Percentiles rank a stretch among this genome's conserved stretches.
These are phyloP conservation scores for Moesziomyces sp. DNA, from an alignment of 1,284 basidiomycete species.

Conservation along the genomic window DNA sequence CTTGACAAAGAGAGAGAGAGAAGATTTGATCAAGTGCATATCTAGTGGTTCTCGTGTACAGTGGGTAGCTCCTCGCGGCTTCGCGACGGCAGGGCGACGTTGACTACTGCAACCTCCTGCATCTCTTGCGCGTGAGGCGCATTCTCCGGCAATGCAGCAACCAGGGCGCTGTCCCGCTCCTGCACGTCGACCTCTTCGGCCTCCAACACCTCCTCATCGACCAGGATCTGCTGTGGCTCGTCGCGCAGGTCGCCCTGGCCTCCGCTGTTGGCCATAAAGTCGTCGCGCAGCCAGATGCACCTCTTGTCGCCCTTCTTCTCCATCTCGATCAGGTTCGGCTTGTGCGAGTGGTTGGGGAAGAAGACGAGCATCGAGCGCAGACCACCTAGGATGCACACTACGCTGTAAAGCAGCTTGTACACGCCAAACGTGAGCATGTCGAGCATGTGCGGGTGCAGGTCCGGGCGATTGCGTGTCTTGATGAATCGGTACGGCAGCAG, in stretches of 20 bases:
- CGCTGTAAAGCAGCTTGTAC: constrained; percentile 38
- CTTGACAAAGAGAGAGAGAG: too few relatives aligned
- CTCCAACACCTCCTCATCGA: constrained; percentile 3
- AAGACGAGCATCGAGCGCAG: constrained; percentile 25
- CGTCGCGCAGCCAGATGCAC: constrained; percentile 29
- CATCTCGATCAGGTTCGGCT: constrained; percentile 23
- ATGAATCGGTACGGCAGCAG: constrained; percentile 22
- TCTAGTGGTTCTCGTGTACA: constrained; percentile 11
- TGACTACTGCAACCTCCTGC: constrained; percentile 2
- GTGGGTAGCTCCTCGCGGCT: constrained; percentile 20
- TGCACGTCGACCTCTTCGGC: background rate
- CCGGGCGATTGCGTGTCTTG: constrained; percentile 29
- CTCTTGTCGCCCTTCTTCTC: constrained; percentile 23
- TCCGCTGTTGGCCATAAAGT: constrained; percentile 27
- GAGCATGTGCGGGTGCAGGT: constrained; percentile 32
- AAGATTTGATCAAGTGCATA: background rate
- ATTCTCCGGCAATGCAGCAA: background rate
- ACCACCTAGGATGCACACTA: constrained; percentile 26
- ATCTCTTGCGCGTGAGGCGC: background rate
- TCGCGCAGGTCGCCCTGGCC: constrained; percentile 27
- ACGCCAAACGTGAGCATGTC: constrained; percentile 32
- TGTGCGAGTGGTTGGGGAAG: constrained; percentile 25
- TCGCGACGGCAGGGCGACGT: constrained; percentile 3
- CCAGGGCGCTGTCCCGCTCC: constrained; percentile 1
- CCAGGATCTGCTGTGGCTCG: constrained; percentile 24